Evolutionary conservation across 306 rosid species (phyloP).

Genomic region (Castanea sativa): DNA sequence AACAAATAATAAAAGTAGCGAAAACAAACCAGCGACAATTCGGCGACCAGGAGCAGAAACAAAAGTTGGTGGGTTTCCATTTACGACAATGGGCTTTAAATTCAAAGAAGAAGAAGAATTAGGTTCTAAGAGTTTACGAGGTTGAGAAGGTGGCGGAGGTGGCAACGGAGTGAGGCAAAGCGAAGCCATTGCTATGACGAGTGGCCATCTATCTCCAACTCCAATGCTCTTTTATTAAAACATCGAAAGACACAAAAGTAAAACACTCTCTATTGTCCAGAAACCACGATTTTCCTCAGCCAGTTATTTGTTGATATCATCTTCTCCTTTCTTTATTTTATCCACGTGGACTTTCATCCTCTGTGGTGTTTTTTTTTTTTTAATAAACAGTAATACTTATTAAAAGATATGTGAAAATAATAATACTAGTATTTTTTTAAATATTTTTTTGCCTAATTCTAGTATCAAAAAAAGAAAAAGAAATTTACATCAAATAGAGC

Average conservation of each 20-base stretch:
- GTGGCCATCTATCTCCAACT: slow-evolving; percentile 5
- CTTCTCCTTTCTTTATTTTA: background rate
- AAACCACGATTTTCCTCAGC: slow-evolving; percentile 13
- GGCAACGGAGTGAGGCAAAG: slow-evolving; percentile 60
- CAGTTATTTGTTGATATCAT: background rate
- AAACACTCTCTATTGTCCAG: too few species aligned
- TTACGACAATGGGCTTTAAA: slow-evolving; percentile 72
- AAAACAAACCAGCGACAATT: slow-evolving; percentile 76
- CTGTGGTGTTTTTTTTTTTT: fast-evolving
- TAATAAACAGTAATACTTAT: too few species aligned
- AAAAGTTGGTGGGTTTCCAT: slow-evolving; percentile 84
- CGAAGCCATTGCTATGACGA: slow-evolving; percentile 53
- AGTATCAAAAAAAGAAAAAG: too few species aligned
- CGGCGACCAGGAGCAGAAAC: slow-evolving; percentile 96
- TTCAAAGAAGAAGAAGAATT: slow-evolving; percentile 39
- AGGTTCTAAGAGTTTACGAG: slow-evolving; percentile 44
- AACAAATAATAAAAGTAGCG: background rate
- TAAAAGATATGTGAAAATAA: fast-evolving
- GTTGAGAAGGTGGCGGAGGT: slow-evolving; percentile 48
- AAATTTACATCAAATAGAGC: too few species aligned
- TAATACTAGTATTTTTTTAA: too few species aligned
- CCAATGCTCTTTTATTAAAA: slow-evolving; percentile 5
- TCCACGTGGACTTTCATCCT: background rate
- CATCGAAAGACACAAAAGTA: background rate
- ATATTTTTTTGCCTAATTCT: too few species aligned